Evolutionary conservation across 129 eudicot genomes (phyloP).

Genomic region (Gnaphalium uliginosum): DNA sequence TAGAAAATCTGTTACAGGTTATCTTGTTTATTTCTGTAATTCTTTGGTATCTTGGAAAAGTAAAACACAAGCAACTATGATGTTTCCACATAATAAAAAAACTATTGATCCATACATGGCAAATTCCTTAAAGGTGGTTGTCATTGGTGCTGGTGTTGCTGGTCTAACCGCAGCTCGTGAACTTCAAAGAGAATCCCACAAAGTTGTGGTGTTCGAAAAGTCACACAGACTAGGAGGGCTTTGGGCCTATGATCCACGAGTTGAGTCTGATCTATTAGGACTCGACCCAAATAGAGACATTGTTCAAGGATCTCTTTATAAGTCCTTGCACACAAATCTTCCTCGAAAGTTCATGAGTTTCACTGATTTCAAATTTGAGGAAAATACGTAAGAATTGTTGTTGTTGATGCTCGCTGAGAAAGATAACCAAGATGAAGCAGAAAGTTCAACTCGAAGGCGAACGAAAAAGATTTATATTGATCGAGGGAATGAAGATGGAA

Average conservation of each 20-base stretch:
- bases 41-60: too few species aligned
- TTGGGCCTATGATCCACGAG: constrained; percentile 67
- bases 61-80: too few species aligned
- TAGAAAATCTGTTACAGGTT: too few species aligned
- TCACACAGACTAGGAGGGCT: constrained; percentile 52
- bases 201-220: constrained; percentile 56
- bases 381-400: constrained; percentile 26
- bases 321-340: constrained; percentile 54
- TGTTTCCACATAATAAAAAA: background rate
- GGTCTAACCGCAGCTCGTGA: constrained; percentile 67
- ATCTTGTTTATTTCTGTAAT: too few species aligned
- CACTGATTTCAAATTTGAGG: constrained; percentile 50
- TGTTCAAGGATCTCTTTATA: constrained; percentile 59
- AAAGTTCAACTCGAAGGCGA: too few species aligned
- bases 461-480: too few species aligned
- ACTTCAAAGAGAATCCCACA: constrained; percentile 55
- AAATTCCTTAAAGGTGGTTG: constrained; percentile 55
- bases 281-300: constrained; percentile 52
- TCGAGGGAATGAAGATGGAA: too few species aligned
- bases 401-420: too few species aligned
- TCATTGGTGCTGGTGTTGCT: constrained; percentile 67
- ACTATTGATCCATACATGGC: constrained; percentile 18
- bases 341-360: constrained; percentile 66
- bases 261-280: constrained; percentile 59
- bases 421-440: too few species aligned